Evolutionary conservation across 805 yeast species (phyloP).

Genomic region (Blastobotrys americana): DNA sequence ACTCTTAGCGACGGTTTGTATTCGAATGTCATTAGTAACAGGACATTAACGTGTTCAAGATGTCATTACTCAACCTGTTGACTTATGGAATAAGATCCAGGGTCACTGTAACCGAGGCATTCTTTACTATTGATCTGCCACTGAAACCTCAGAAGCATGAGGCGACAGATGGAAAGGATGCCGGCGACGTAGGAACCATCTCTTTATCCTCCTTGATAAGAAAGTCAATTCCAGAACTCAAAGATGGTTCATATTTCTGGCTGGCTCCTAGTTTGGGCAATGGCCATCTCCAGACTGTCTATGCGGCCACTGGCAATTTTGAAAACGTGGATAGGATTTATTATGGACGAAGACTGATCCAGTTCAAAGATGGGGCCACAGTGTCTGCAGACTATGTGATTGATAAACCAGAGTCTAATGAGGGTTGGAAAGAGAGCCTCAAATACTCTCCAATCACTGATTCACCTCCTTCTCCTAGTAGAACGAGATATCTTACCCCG

Average conservation of each 20-base stretch:
- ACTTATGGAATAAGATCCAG: constrained; percentile 6
- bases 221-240: constrained; percentile 39
- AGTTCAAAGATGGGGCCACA: constrained; percentile 60
- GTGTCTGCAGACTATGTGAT: constrained; percentile 71
- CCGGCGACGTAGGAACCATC: constrained; percentile 16
- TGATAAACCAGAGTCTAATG: constrained; percentile 31
- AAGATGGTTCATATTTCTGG: constrained; percentile 42
- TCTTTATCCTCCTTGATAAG: constrained; percentile 30
- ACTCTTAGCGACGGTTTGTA: no score
- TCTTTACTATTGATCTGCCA: constrained; percentile 14
- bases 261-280: constrained; percentile 58
- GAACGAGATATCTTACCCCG: constrained; percentile 46
- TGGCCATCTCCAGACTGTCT: constrained; percentile 74
- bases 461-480: constrained; percentile 37
- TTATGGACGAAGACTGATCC: constrained; percentile 71
- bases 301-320: constrained; percentile 50
- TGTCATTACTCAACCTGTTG: constrained; percentile 9
- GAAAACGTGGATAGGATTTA: constrained; percentile 48
- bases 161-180: constrained; percentile 2
- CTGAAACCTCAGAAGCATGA: no score
- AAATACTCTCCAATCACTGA: constrained; percentile 27
- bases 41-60: no score
- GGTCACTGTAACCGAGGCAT: constrained; percentile 23
- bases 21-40: no score
- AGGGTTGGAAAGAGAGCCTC: constrained; percentile 26